Conservation (phyloP, 164 flowering plant species). For the Vitis vinifera region DNA sequence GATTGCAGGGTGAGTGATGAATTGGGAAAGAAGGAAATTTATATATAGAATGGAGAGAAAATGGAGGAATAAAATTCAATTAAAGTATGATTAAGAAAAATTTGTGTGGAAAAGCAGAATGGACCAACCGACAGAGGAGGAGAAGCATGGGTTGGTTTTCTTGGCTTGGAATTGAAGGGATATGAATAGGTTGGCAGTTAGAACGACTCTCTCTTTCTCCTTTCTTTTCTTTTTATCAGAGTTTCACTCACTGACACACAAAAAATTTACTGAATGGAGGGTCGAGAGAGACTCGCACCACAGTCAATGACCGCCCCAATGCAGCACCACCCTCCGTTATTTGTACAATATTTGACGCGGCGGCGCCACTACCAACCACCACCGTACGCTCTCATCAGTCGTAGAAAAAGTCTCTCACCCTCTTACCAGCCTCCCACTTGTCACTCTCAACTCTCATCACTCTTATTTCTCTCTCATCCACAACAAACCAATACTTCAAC, state of each 20-base stretch:
- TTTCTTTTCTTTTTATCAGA: not conserved
- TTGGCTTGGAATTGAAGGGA: constrained; percentile 77
- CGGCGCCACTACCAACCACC: constrained; percentile 39
- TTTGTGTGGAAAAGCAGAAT: constrained; percentile 25
- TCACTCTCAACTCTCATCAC: constrained; percentile 22
- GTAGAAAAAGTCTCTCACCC: constrained; percentile 55
- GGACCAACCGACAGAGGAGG: constrained; percentile 52
- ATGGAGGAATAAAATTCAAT: not conserved
- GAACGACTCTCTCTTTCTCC: constrained; percentile 22
- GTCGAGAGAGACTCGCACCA: constrained; percentile 22
- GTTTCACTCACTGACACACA: constrained; percentile 2
- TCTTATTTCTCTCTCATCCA: constrained; percentile 17
- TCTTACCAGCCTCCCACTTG: constrained; percentile 52
- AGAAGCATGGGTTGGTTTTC: constrained; percentile 41
- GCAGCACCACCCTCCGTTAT: constrained; percentile 28
- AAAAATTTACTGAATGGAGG: constrained; percentile 12
- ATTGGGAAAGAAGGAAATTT: not conserved
- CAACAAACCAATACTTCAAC: constrained; percentile 19
- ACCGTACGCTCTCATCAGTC: not conserved
- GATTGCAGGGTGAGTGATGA: too few relatives aligned
- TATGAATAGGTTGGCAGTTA: constrained; percentile 52
- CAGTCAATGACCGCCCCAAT: constrained; percentile 12
- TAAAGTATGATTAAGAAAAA: not conserved
- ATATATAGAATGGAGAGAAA: not conserved
- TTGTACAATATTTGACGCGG: constrained; percentile 15